Conservation (phyloP, 768 basidiomycete species). For the Cantharellus anzutake region DNA sequence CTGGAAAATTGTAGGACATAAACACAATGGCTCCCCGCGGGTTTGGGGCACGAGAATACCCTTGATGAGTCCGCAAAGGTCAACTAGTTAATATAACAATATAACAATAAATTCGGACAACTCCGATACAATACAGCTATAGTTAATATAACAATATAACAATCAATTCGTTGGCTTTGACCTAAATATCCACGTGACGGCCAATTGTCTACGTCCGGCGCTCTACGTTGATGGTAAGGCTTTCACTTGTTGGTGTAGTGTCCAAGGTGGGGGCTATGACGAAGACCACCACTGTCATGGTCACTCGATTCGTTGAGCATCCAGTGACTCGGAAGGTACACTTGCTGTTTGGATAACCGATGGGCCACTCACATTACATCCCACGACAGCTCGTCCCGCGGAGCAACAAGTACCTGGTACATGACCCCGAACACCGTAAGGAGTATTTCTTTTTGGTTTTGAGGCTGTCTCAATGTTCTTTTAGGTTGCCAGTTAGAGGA, state of each 20-base stretch:
- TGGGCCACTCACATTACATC: neutral
- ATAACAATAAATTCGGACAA: too few relatives aligned
- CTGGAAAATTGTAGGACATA: too few relatives aligned
- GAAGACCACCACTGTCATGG: constrained; percentile 70
- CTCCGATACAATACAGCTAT: too few relatives aligned
- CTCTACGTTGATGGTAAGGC: neutral
- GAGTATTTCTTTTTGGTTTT: constrained; percentile 4
- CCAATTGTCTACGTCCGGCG: too few relatives aligned
- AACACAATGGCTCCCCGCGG: too few relatives aligned
- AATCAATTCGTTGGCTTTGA: too few relatives aligned
- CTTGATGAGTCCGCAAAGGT: too few relatives aligned
- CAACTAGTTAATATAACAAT: too few relatives aligned
- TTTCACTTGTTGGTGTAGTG: constrained; percentile 44
- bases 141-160: too few relatives aligned
- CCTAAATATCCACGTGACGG: too few relatives aligned
- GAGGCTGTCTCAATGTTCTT: neutral
- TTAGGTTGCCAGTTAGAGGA: constrained; percentile 50
- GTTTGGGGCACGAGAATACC: too few relatives aligned
- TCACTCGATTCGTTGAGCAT: constrained; percentile 55
- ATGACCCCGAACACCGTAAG: constrained; percentile 56
- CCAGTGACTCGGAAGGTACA: constrained; percentile 55
- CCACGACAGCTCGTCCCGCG: constrained; percentile 41
- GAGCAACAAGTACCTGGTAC: constrained; percentile 60
- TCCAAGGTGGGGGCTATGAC: constrained; percentile 70
- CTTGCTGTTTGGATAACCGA: neutral